Percentiles rank a stretch among this genome's conserved stretches.
Evolutionary conservation across 306 rosid genomes (phyloP).

Genomic region (Fagus crenata): DNA sequence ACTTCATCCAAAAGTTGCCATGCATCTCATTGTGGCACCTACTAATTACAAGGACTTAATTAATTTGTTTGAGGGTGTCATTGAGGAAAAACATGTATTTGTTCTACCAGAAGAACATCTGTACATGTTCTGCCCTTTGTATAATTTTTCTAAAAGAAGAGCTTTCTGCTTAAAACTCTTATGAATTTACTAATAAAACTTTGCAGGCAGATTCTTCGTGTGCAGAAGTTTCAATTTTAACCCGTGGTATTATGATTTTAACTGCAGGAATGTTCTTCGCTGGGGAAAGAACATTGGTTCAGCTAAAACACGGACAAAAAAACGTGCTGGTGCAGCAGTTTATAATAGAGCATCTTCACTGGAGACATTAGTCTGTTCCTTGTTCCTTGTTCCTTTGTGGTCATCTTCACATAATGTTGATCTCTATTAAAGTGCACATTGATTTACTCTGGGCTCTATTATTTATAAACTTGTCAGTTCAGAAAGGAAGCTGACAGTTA

Average conservation of each 20-base stretch:
- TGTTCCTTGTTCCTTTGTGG: slow-evolving; percentile 38
- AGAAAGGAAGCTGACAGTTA: slow-evolving; percentile 2
- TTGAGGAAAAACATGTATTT: not conserved
- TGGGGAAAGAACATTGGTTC: slow-evolving; percentile 92
- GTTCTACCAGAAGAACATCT: not conserved
- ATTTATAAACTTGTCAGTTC: slow-evolving; percentile 24
- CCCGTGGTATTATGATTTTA: slow-evolving; percentile 26
- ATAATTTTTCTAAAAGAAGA: not conserved
- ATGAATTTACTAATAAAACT: slow-evolving; percentile 7
- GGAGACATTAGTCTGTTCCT: slow-evolving; percentile 84
- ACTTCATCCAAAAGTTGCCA: not conserved
- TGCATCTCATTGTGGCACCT: not conserved
- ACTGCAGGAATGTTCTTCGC: slow-evolving; percentile 76
- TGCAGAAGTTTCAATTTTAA: slow-evolving; percentile 10
- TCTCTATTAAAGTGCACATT: slow-evolving; percentile 1
- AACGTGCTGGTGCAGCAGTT: slow-evolving; percentile 84
- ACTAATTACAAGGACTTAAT: not conserved
- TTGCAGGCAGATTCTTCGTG: not conserved
- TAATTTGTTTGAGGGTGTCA: not conserved
- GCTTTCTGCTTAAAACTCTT: not conserved
- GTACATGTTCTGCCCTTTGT: not conserved
- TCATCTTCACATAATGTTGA: slow-evolving; percentile 13
- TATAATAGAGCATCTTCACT: slow-evolving; percentile 92
- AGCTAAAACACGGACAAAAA: slow-evolving; percentile 75
- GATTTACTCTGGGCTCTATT: slow-evolving; percentile 12